These are phyloP conservation scores for Fusarium miscanthi DNA, from an alignment of 2,329 filamentous ascomycete genomes.

Conservation along the genomic window DNA sequence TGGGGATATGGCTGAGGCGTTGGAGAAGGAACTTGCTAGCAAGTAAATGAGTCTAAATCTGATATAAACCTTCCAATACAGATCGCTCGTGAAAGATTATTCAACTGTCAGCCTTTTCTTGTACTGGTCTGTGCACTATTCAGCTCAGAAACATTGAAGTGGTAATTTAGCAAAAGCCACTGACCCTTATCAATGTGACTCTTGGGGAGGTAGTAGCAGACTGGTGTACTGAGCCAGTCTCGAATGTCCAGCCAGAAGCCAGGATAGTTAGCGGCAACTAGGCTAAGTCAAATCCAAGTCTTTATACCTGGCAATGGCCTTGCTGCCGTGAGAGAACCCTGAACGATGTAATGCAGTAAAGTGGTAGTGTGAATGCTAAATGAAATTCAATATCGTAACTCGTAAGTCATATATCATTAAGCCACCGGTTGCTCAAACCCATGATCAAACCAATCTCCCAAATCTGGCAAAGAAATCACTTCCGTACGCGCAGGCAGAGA, in stretches of 20 bases:
- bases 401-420: background rate
- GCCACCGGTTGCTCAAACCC: conserved; percentile 2
- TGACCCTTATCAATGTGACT: background rate
- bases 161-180: no score
- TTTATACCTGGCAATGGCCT: background rate
- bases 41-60: background rate
- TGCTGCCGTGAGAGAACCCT: no score
- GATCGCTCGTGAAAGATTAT: no score
- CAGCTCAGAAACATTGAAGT: background rate
- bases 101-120: no score
- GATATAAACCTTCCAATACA: background rate
- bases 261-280: background rate
- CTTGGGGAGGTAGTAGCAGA: background rate
- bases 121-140: background rate
- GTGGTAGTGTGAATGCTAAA: background rate
- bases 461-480: conserved; percentile 11
- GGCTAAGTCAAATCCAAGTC: background rate
- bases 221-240: background rate
- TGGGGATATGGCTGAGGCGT: conserved; percentile 66
- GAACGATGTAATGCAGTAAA: background rate
- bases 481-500: conserved; percentile 11
- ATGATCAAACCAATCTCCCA: conserved; percentile 28
- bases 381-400: background rate
- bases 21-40: conserved; percentile 35
- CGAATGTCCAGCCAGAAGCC: background rate